A percentile compares a stretch with the other conserved stretches of the same genome.
Conservation (phyloP, 1,284 basidiomycete species). For the Laetiporus sulphureus region DNA sequence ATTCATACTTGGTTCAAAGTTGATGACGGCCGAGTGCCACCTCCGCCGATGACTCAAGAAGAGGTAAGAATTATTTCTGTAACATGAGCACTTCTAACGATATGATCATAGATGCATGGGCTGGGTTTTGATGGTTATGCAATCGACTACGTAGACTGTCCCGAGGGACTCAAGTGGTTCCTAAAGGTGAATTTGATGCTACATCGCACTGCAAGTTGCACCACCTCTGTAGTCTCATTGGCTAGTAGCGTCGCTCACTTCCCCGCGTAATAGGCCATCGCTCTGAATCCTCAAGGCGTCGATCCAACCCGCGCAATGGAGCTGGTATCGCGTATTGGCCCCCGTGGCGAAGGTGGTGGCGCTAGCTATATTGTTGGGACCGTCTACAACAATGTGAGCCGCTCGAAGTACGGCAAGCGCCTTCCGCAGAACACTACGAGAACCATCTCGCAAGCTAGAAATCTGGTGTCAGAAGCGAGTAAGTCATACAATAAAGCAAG, state of each 20-base stretch:
- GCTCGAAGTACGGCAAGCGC: constrained; percentile 69
- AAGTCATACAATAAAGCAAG: constrained; percentile 15
- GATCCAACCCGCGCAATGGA: constrained; percentile 54
- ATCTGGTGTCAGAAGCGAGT: constrained; percentile 47
- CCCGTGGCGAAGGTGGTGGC: constrained; percentile 18
- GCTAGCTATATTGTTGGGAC: constrained; percentile 59
- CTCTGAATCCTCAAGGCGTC: constrained; percentile 40
- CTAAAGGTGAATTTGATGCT: constrained; percentile 54
- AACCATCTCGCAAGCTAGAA: constrained; percentile 44
- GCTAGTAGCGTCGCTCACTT: background rate
- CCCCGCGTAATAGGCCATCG: constrained; percentile 51
- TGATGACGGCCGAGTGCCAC: constrained; percentile 26
- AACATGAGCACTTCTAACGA: constrained; percentile 34
- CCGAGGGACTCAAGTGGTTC: constrained; percentile 59
- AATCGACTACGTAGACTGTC: constrained; percentile 69
- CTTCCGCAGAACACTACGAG: constrained; percentile 58
- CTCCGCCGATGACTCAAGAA: constrained; percentile 42
- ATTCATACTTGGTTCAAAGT: constrained; percentile 64
- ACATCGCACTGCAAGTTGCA: constrained; percentile 56
- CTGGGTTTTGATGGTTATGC: constrained; percentile 82
- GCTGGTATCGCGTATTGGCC: constrained; percentile 39
- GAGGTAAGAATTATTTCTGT: constrained; percentile 40
- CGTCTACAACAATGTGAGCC: constrained; percentile 55
- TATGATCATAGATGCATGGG: constrained; percentile 43
- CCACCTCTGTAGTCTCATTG: background rate